A percentile compares a stretch with the other conserved stretches of the same genome.
phyloP scores from a whole-genome alignment of 2,329 filamentous ascomycete species.

The Thelonectria discophora region DNA sequence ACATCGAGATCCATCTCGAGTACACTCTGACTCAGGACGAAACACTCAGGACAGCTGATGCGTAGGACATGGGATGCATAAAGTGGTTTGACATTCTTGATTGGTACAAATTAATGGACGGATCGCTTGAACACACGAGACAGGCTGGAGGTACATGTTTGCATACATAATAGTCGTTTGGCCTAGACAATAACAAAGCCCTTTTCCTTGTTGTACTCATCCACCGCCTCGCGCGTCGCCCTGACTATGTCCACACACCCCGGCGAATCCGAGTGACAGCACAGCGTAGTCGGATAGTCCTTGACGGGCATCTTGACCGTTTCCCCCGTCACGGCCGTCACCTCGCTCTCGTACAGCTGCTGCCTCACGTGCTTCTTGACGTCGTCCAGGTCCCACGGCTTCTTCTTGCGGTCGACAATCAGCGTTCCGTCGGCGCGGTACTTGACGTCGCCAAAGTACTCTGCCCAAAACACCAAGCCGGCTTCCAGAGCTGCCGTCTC shows the following conservation, averaged over 20 bases:
- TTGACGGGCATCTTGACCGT: conserved; percentile 50
- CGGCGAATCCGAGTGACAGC: conserved; percentile 58
- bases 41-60: too few relatives aligned
- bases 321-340: conserved; percentile 53
- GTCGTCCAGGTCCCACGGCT: conserved; percentile 51
- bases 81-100: too few relatives aligned
- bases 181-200: neutral
- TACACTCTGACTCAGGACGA: too few relatives aligned
- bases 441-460: conserved; percentile 43
- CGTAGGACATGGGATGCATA: too few relatives aligned
- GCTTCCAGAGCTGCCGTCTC: conserved; percentile 36
- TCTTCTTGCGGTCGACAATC: conserved; percentile 62
- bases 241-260: conserved; percentile 55
- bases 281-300: conserved; percentile 53
- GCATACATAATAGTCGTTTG: neutral
- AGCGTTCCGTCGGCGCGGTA: conserved; percentile 38
- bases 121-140: too few relatives aligned
- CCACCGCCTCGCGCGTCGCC: conserved; percentile 49
- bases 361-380: conserved; percentile 52
- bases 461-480: conserved; percentile 40
- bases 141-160: too few relatives aligned
- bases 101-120: too few relatives aligned
- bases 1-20: neutral
- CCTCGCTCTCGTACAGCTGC: conserved; percentile 52
- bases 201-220: conserved; percentile 50